Percentiles rank a stretch among this genome's conserved stretches.
Evolutionary conservation across 257 asterid genomes (phyloP).

Genomic region (Solanum peruvianum): DNA sequence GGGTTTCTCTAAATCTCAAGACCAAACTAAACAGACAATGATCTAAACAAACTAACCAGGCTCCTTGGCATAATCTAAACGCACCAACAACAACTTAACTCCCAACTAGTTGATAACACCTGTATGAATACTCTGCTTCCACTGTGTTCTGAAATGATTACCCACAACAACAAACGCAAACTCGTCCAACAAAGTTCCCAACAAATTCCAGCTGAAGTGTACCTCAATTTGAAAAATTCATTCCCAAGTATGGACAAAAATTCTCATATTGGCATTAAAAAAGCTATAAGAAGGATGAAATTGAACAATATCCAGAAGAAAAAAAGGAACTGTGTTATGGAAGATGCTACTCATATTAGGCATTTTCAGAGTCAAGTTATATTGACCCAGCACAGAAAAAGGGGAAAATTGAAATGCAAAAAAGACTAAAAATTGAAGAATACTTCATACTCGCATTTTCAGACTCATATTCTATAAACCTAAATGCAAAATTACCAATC

Average conservation of each 20-base stretch:
- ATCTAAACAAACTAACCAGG: background rate
- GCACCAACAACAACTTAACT: background rate
- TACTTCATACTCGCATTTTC: background rate
- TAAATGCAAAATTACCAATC: constrained; percentile 39
- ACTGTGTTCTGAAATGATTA: background rate
- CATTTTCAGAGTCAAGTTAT: background rate
- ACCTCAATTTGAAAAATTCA: background rate
- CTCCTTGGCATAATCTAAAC: background rate
- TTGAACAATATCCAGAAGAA: background rate
- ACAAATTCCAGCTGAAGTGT: background rate
- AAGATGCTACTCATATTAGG: background rate
- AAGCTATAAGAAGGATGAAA: background rate
- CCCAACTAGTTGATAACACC: background rate
- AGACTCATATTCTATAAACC: background rate
- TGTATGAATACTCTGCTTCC: background rate
- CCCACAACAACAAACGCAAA: background rate
- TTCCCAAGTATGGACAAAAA: background rate
- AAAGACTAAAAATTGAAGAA: background rate
- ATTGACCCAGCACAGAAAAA: background rate
- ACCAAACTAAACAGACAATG: background rate
- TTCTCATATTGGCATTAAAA: background rate
- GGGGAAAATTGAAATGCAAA: background rate
- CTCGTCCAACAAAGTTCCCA: background rate
- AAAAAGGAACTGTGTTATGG: background rate
- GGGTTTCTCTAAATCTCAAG: background rate